Evolutionary conservation across 768 basidiomycete genomes (phyloP), one percentile per base, ranked within the genome.

Genomic region (Cystobasidium tubakii): DNA sequence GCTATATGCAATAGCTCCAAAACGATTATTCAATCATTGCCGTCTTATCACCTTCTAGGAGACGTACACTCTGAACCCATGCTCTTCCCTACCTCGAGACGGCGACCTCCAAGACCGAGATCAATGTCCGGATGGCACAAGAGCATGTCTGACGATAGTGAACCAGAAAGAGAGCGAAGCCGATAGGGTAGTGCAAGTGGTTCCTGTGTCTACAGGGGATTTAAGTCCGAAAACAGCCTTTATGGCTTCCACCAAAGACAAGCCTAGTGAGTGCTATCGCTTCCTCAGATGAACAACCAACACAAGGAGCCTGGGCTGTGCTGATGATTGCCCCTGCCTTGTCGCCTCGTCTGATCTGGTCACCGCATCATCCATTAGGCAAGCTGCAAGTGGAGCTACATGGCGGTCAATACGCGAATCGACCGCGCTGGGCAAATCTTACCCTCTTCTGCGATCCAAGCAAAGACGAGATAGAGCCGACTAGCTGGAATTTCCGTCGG

Each of bases 111-210:
- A 67, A 12, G 55, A 74, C n/a, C 33, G 76, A 0, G 73, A 74
- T 36, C 69, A 69, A 46, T 79, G 78, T 33, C 78, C 78, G 1
- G 17, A 34, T 7, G 77, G 76, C 1, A 89, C 90, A 62, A 84
- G 88, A 77, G 89, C 87, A 62, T 94, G 92, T 81, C 82, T 91
- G 34, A 88, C 86, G 2, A 86, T 85, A 77, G 85, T 83, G 39
- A 91, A 91, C 77, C 77, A 82, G 77, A 90, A 89, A 81, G 76
- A 79, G 0, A 84, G 82, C 25, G 80, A 83, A 46, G 69, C 82
- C 1, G 88, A 90, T 76, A 85, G 90, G 64, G 81, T 93, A 77
- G 83, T 87, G 31, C 83, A 86, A 34, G 89, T 91, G n/a, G 86
- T 93, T 69, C 87, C 90, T n/a, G 78, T 92, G 34, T 89, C 87